Conservation (phyloP, 495 filamentous ascomycete species). For the Mytilinidion resinicola region DNA sequence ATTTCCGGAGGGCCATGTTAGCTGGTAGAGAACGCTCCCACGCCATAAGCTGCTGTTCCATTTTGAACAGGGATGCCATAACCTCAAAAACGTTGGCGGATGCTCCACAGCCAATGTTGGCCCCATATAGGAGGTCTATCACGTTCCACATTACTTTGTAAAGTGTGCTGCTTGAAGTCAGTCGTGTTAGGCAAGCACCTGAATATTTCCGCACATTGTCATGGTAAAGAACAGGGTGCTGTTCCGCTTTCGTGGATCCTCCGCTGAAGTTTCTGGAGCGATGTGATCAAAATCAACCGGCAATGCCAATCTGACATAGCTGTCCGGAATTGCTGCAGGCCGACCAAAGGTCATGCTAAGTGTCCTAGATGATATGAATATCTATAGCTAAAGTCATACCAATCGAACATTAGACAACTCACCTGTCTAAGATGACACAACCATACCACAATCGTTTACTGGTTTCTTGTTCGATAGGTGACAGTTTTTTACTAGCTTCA, state of each 20-base stretch:
- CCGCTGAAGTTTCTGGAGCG: background rate
- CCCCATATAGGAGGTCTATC: conserved; percentile 39
- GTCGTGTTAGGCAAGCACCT: background rate
- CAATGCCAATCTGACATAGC: conserved; percentile 38
- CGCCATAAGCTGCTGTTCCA: background rate
- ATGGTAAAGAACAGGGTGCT: background rate
- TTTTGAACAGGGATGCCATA: background rate
- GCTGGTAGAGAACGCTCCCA: background rate
- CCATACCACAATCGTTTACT: conserved; percentile 44
- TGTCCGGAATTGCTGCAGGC: conserved; percentile 38
- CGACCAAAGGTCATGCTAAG: conserved; percentile 46
- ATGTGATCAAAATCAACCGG: conserved; percentile 23
- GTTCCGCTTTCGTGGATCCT: background rate
- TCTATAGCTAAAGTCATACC: background rate
- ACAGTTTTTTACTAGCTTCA: conserved; percentile 33
- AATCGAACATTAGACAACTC: background rate
- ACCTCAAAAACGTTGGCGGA: background rate
- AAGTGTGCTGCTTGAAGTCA: conserved; percentile 33
- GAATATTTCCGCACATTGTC: background rate
- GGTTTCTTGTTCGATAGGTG: conserved; percentile 37
- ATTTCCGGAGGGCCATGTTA: background rate
- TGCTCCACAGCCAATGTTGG: conserved; percentile 36
- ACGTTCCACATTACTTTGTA: conserved; percentile 31
- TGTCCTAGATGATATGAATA: conserved; percentile 24
- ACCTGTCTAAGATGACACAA: conserved; percentile 44